These are phyloP conservation scores for Lunasporangiospora selenospora DNA, from an alignment of 192 early-diverging fungal species.

Conservation along the genomic window DNA sequence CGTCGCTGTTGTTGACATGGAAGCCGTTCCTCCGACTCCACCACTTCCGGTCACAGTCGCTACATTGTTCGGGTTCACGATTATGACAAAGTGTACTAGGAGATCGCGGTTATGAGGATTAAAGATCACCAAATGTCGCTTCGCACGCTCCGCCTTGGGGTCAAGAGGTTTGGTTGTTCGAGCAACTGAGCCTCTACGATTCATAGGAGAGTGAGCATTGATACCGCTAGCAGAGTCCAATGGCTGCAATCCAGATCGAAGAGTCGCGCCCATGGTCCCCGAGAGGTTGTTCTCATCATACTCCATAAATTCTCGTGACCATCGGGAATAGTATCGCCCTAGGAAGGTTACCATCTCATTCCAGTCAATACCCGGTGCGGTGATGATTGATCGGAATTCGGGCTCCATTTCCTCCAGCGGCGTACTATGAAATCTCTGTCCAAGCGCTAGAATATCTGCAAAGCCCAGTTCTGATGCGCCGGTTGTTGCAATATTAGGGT, in stretches of 20 bases:
- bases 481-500: not conserved
- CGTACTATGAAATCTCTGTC: slow-evolving; percentile 46
- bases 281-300: slow-evolving; percentile 22
- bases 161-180: too few relatives aligned
- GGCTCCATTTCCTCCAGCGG: slow-evolving; percentile 48
- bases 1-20: too few relatives aligned
- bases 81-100: slow-evolving; percentile 50
- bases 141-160: slow-evolving; percentile 4
- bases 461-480: slow-evolving; percentile 25
- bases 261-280: slow-evolving; percentile 21
- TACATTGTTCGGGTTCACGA: slow-evolving; percentile 16
- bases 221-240: not conserved
- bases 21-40: not conserved
- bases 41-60: too few relatives aligned
- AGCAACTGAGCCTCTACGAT: slow-evolving; percentile 7
- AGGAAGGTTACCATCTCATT: slow-evolving; percentile 45
- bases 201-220: too few relatives aligned
- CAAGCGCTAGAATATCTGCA: slow-evolving; percentile 51
- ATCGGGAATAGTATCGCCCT: slow-evolving; percentile 25
- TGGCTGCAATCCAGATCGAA: not conserved
- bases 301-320: slow-evolving; percentile 47
- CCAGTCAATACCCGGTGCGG: slow-evolving; percentile 46
- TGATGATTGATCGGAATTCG: slow-evolving; percentile 43
- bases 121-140: slow-evolving; percentile 51
- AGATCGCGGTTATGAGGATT: slow-evolving; percentile 46